A percentile compares a stretch with the other conserved stretches of the same genome.
phyloP scores from a whole-genome alignment of 2,329 filamentous ascomycete genomes.

The Waltergamsia citrina region DNA sequence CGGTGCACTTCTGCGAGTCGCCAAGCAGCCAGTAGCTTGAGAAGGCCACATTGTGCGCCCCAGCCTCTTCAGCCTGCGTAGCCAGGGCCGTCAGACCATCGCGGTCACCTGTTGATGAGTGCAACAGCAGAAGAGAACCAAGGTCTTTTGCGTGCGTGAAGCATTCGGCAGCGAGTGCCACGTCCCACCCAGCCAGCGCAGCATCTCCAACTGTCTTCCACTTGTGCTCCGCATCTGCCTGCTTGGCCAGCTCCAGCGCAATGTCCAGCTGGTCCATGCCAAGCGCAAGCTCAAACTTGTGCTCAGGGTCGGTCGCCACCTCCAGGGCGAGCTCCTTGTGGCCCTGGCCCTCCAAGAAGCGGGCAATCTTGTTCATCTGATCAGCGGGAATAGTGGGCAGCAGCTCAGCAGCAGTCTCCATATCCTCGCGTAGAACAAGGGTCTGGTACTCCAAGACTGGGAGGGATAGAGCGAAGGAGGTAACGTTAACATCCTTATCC shows the following conservation, averaged over 20 bases:
- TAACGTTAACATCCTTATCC: conserved; percentile 90
- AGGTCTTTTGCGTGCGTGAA: conserved; percentile 87
- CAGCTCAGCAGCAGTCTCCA: conserved; percentile 83
- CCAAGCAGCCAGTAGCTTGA: conserved; percentile 80
- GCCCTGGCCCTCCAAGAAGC: conserved; percentile 93
- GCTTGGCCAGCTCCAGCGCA: conserved; percentile 72
- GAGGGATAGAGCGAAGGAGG: conserved; percentile 83
- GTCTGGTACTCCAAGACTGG: conserved; percentile 96
- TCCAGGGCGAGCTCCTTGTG: conserved; percentile 94
- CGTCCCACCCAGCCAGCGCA: conserved; percentile 77
- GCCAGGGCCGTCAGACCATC: conserved; percentile 66
- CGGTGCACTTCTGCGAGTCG: conserved; percentile 72
- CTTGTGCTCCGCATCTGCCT: conserved; percentile 87
- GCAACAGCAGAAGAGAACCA: conserved; percentile 77
- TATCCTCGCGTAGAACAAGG: conserved; percentile 82
- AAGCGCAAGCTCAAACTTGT: conserved; percentile 90
- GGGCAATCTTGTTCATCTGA: conserved; percentile 95
- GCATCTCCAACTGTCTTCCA: conserved; percentile 97
- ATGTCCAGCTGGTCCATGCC: conserved; percentile 75
- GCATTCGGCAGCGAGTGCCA: conserved; percentile 82
- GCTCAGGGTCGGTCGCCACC: conserved; percentile 88
- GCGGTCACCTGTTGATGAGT: conserved; percentile 75
- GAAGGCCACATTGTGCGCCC: conserved; percentile 88
- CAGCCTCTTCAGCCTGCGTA: conserved; percentile 62
- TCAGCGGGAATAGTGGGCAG: conserved; percentile 78